Evolutionary conservation across 495 filamentous ascomycete genomes (phyloP).

Genomic region (Cercophora newfieldiana): DNA sequence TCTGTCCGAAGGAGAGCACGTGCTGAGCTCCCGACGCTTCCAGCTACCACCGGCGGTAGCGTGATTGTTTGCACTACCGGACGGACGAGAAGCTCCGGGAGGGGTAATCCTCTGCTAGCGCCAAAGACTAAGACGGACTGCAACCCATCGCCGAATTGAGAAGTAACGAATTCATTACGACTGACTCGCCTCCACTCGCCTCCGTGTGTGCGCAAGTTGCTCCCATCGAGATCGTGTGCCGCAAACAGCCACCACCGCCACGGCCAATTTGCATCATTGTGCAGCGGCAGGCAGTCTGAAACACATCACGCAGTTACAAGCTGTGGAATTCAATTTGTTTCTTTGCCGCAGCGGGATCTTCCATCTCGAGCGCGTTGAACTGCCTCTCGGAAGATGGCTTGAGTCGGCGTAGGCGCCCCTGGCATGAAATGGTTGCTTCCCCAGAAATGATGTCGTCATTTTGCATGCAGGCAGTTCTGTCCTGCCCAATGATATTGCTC

Average conservation of each 20-base stretch:
- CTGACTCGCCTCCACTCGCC: background rate
- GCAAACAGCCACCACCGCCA: background rate
- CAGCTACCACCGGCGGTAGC: background rate
- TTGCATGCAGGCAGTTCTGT: background rate
- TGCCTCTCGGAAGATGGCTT: background rate
- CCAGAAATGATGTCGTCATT: conserved; percentile 22
- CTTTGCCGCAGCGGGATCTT: background rate
- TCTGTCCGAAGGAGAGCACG: background rate
- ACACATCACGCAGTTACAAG: background rate
- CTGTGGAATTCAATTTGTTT: background rate
- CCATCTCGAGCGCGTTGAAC: background rate
- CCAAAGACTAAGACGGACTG: background rate
- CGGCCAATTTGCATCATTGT: background rate
- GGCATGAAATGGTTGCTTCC: conserved; percentile 1
- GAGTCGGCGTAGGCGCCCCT: background rate
- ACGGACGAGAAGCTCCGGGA: conserved; percentile 7
- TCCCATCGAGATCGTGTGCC: background rate
- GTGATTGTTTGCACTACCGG: background rate
- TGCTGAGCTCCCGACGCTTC: background rate
- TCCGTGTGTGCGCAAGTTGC: background rate
- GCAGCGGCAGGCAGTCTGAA: background rate
- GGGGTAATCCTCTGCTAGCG: background rate
- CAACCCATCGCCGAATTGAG: background rate
- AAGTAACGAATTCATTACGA: background rate
- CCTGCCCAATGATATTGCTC: background rate